Conservation (phyloP, 2,329 filamentous ascomycete species). For the Colletotrichum tanaceti region DNA sequence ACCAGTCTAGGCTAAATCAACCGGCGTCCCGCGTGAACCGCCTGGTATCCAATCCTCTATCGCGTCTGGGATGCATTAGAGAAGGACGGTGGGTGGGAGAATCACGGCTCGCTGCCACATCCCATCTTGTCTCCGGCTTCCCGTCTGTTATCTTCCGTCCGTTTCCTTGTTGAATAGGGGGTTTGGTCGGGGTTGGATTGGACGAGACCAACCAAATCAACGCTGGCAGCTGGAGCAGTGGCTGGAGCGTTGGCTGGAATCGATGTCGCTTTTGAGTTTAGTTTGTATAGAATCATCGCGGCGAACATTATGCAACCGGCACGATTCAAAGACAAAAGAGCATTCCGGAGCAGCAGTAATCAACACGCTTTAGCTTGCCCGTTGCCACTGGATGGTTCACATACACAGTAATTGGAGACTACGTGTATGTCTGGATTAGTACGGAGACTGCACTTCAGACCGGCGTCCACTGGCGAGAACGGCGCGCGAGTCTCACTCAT, state of each 20-base stretch:
- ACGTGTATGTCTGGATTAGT: constrained; percentile 3
- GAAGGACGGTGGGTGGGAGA: background rate
- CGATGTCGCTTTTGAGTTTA: constrained; percentile 16
- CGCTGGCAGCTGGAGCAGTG: constrained; percentile 20
- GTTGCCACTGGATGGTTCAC: background rate
- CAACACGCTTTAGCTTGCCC: background rate
- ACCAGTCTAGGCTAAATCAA: constrained; percentile 32
- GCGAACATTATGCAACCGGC: constrained; percentile 13
- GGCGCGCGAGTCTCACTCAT: constrained; percentile 32
- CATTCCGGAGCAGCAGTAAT: background rate
- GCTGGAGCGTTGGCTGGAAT: constrained; percentile 8
- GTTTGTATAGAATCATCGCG: constrained; percentile 9
- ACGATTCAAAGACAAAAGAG: background rate
- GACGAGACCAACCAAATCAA: constrained; percentile 20
- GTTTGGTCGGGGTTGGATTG: constrained; percentile 20
- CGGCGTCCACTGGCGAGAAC: constrained; percentile 12
- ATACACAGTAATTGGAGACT: background rate
- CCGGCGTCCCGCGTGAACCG: constrained; percentile 25
- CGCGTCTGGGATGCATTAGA: constrained; percentile 21
- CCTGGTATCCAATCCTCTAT: constrained; percentile 4
- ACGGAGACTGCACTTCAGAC: background rate
- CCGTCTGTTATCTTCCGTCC: constrained; percentile 35
- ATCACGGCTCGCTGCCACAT: constrained; percentile 20
- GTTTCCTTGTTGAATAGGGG: constrained; percentile 14
- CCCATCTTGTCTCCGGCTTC: constrained; percentile 25